Percentiles rank a stretch among this genome's conserved stretches.
Conservation (phyloP, 441 rosid species). For the Rhodomyrtus psidioides region DNA sequence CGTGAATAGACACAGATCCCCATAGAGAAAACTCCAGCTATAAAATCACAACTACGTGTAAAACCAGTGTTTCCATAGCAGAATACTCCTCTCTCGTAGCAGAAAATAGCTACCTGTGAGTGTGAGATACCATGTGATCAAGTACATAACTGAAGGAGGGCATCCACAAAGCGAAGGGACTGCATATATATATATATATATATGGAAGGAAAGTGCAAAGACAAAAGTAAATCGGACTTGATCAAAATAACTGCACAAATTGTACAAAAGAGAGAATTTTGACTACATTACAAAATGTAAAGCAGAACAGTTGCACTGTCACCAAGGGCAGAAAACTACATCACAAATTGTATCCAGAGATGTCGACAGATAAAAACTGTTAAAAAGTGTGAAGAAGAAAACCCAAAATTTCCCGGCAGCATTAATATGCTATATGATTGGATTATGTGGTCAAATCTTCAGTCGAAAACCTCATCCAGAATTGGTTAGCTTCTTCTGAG, state of each 20-base stretch:
- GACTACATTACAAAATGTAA: background rate
- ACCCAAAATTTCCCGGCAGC: constrained; percentile 23
- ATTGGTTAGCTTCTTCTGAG: constrained; percentile 30
- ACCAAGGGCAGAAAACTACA: background rate
- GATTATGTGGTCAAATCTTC: background rate
- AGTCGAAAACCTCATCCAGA: constrained; percentile 15
- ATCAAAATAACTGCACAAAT: background rate
- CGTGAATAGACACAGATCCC: background rate
- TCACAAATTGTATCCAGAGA: constrained; percentile 6
- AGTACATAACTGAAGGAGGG: background rate
- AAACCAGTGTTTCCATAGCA: background rate
- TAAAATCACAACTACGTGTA: background rate
- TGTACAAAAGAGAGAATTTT: background rate
- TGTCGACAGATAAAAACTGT: constrained; percentile 34
- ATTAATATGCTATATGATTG: constrained; percentile 1
- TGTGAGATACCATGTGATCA: background rate
- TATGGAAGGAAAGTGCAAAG: background rate
- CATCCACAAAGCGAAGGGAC: background rate
- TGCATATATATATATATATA: background rate
- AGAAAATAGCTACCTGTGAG: background rate
- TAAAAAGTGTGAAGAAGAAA: constrained; percentile 1
- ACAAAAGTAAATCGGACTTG: background rate
- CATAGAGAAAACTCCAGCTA: background rate
- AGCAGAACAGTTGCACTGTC: background rate
- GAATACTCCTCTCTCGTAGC: background rate